These are phyloP conservation scores for Pseudocercospora crystallina DNA, from an alignment of 2,329 filamentous ascomycete genomes.

Conservation along the genomic window DNA sequence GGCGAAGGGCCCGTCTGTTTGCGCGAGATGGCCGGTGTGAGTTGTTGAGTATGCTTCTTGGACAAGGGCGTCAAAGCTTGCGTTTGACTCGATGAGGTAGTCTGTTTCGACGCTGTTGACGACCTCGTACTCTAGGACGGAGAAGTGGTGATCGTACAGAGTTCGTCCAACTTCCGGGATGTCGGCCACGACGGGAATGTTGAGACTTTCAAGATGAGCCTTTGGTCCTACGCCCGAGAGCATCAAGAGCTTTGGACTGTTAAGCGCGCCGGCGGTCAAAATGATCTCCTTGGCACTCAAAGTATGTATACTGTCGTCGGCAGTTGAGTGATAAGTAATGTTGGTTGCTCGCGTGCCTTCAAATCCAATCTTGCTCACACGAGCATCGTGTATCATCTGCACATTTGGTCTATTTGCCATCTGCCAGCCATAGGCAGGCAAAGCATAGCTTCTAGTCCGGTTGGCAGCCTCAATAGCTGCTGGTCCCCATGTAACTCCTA, in stretches of 20 bases:
- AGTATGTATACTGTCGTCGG: slow-evolving; percentile 10
- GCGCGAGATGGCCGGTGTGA: slow-evolving; percentile 50
- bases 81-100: slow-evolving; percentile 30
- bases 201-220: slow-evolving; percentile 51
- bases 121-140: slow-evolving; percentile 31
- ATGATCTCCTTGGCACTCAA: slow-evolving; percentile 43
- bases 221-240: slow-evolving; percentile 62
- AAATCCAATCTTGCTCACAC: slow-evolving; percentile 14
- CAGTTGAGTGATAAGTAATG: slow-evolving; percentile 4
- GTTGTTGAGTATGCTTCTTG: slow-evolving; percentile 44
- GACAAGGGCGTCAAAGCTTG: slow-evolving; percentile 1
- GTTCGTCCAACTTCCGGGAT: slow-evolving; percentile 40
- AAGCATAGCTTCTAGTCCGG: slow-evolving; percentile 10
- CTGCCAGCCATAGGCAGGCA: slow-evolving; percentile 8
- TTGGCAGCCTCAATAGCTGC: slow-evolving; percentile 8
- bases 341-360: slow-evolving; percentile 3
- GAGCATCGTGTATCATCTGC: slow-evolving; percentile 9
- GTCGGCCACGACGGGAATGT: slow-evolving; percentile 56
- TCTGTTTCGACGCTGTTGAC: background rate
- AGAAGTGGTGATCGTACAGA: slow-evolving; percentile 31
- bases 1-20: slow-evolving; percentile 37
- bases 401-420: slow-evolving; percentile 11
- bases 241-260: slow-evolving; percentile 64
- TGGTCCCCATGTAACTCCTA: slow-evolving; percentile 8
- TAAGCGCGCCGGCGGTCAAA: slow-evolving; percentile 56